Base-by-base conservation (phyloP, 164 flowering plant genomes). In the Piper betle region DNA sequence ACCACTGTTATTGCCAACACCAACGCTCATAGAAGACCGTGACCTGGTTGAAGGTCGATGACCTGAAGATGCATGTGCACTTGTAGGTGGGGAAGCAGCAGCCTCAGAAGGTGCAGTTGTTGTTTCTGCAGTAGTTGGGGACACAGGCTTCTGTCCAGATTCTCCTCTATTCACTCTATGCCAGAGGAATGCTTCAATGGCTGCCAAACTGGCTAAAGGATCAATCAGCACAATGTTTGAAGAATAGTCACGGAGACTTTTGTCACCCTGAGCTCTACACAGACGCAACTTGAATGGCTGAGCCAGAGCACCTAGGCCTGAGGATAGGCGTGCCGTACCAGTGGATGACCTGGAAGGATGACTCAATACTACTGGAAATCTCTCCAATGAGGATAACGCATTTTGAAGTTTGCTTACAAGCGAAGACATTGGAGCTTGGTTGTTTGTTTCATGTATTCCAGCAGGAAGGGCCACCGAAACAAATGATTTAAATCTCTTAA, bases 251-350 rank as follows among this genome's bases (percentile, higher is more conserved):
- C 96, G 90, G 15, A 93, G 88, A 58, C 88, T 77, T 62, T 90
- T 93, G 42, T 93, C 98, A 62, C 94, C 94, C 57, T 76, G 90
- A 58, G 85, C 87, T 63, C 99, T 78, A 68, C 97, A 90, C 2
- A 93, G 93, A 38, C 97, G 99, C 73, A 93, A 66, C 78, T 93
- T 93, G 62, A 93, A 79, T 46, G 97, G 99, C 68, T 93, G 99
- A 64, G 92, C 76, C 42, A 90, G 75, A 20, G 88, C 98, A 78
- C 94, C 78, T 41, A 93, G 66, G 58, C 98, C 97, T 60, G 95
- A 93, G 18, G 99, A 88, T 7, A 85, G 81, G 0, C 96, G 92
- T 19, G 84, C 78, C 76, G 73, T 79, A 54, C 90, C 96, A 79
- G 77, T 65, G 50, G 91, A 80, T 59, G 97, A 75, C 64, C 97